Evolutionary conservation across 2,329 filamentous ascomycete genomes (phyloP).

Genomic region (Drechslera avenae): DNA sequence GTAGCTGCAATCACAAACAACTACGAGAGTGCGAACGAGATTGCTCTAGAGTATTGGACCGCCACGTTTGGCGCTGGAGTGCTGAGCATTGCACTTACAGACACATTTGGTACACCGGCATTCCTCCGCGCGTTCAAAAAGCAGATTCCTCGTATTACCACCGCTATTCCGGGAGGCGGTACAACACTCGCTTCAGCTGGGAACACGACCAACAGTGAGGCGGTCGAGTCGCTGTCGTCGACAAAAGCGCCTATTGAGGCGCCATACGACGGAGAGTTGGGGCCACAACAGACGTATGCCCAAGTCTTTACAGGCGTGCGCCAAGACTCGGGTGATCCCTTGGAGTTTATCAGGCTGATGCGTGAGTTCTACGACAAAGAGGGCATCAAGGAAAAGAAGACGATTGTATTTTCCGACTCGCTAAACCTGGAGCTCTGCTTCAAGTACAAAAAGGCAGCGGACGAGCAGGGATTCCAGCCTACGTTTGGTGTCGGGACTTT

Average conservation of each 20-base stretch:
- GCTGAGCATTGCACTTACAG: conserved; percentile 86
- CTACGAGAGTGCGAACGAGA: conserved; percentile 83
- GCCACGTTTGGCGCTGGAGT: conserved; percentile 85
- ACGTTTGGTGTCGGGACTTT: conserved; percentile 95
- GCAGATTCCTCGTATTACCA: conserved; percentile 59
- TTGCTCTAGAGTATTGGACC: conserved; percentile 86
- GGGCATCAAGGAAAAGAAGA: conserved; percentile 79
- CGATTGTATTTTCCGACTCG: conserved; percentile 93
- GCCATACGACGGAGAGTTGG: conserved; percentile 47
- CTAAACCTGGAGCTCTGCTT: conserved; percentile 89
- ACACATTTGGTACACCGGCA: conserved; percentile 91
- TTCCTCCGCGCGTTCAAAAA: conserved; percentile 85
- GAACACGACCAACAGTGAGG: conserved; percentile 49
- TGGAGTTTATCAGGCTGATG: conserved; percentile 78
- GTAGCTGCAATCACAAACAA: conserved; percentile 88
- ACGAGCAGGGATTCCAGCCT: conserved; percentile 79
- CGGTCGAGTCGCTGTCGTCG: conserved; percentile 44
- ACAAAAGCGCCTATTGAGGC: conserved; percentile 53
- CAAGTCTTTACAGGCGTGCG: conserved; percentile 82
- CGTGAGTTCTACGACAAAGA: conserved; percentile 78
- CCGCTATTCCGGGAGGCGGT: conserved; percentile 48
- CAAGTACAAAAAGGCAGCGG: conserved; percentile 84
- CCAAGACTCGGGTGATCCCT: conserved; percentile 88
- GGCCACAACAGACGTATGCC: conserved; percentile 69
- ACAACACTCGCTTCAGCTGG: conserved; percentile 48